Conservation (phyloP, 164 flowering plant genomes). For the Malania oleifera region DNA sequence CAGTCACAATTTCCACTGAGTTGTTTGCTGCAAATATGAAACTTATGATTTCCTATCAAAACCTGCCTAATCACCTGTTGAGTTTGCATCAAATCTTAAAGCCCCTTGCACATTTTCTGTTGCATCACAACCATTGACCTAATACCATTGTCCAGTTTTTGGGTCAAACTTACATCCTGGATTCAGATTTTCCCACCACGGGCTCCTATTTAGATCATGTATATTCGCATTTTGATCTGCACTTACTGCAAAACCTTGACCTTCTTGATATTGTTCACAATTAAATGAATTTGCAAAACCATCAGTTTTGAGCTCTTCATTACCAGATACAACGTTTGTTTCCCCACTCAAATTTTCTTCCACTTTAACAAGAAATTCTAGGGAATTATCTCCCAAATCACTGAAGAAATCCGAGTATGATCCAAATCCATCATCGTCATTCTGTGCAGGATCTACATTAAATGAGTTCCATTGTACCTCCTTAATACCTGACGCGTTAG, state of each 20-base stretch:
- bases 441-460: constrained; percentile 32
- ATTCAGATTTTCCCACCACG: constrained; percentile 71
- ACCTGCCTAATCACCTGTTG: constrained; percentile 19
- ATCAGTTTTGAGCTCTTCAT: constrained; percentile 12
- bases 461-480: constrained; percentile 85
- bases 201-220: constrained; percentile 41
- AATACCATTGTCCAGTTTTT: constrained; percentile 79
- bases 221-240: constrained; percentile 20
- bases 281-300: constrained; percentile 16
- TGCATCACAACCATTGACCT: constrained; percentile 45
- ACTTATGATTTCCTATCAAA: constrained; percentile 43
- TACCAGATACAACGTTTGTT: constrained; percentile 13
- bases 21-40: constrained; percentile 59
- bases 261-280: constrained; percentile 21
- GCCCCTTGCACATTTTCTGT: constrained; percentile 24
- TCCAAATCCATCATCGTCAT: constrained; percentile 39
- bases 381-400: constrained; percentile 29
- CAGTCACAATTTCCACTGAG: constrained; percentile 43
- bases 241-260: constrained; percentile 24
- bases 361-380: constrained; percentile 24
- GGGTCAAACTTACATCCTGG: constrained; percentile 89
- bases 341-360: constrained; percentile 15
- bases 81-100: constrained; percentile 17
- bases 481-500: constrained; percentile 44
- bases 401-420: constrained; percentile 69